Evolutionary conservation across 2,329 filamentous ascomycete species (phyloP), one percentile per base, ranked within the genome.

Genomic region (Leptographium galeiforme): DNA sequence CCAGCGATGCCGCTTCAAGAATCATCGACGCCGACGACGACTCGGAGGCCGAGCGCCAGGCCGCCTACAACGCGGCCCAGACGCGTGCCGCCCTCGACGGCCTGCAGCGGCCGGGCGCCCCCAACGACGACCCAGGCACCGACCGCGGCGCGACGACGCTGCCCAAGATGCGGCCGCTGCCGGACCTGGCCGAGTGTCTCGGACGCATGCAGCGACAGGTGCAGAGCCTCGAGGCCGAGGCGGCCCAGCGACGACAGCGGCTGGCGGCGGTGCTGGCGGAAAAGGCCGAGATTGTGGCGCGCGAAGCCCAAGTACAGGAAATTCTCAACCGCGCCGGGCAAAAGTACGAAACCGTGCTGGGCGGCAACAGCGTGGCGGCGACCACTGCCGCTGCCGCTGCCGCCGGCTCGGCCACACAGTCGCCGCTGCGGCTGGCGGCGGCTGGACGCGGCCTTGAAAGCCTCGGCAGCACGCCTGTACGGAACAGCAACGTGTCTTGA

Each of bases 21-120:
- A 85, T 89, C 51, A 82, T 77, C 2, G 72, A 73, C 40, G 7
- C 80, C 8, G 81, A 76, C 8, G 78, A 78, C n/a, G 87, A 91
- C 53, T 83, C 80, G 25, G 81, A 84, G 46, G 81, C 81, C 0
- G 82, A 84, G 63, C 77, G 85, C 16, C 82, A 83, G 54, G 87
- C 85, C 2, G 90, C 88, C 0, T 97, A 95, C 68, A 90, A 95
- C 67, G 80, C 82, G 12, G 84, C 87, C 6, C 91, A 97, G 70
- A 90, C 87, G 10, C 79, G 85, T 19, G 86, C 87, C 4, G 91
- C 89, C n/a, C 85, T 93, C 70, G 90, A 91, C 61, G 85, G 82
- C 0, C 63, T 85, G 25, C 75, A 73, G 62, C 75, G 73, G 61
- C 71, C 71, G 40, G 69, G 69, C 52, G 67, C 68, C 32, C 57